Conservation (phyloP, 176 grass and related monocot species). For the Paspalum vaginatum region DNA sequence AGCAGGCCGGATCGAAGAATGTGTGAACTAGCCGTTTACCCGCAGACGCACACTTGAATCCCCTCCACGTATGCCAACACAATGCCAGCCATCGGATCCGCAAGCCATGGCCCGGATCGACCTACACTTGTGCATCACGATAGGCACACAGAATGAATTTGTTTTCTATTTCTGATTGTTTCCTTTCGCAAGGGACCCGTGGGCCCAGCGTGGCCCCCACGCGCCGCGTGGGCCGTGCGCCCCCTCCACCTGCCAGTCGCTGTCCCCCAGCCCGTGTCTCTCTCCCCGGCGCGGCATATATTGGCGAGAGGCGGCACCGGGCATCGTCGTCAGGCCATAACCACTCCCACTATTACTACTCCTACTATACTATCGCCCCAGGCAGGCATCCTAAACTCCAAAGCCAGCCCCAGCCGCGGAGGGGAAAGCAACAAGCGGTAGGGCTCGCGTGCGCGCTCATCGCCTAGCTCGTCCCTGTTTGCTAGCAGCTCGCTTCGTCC, state of each 20-base stretch:
- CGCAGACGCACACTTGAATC: background rate
- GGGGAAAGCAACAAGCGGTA: constrained; percentile 57
- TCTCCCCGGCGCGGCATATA: constrained; percentile 24
- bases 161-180: background rate
- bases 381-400: too few relatives aligned
- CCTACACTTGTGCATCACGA: background rate
- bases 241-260: background rate
- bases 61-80: background rate
- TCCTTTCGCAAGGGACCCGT: background rate
- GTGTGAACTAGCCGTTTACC: background rate
- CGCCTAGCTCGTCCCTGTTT: background rate
- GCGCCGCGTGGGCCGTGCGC: background rate
- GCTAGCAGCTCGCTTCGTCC: background rate
- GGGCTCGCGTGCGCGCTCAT: constrained; percentile 37
- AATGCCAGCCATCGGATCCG: background rate
- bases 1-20: background rate
- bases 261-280: background rate
- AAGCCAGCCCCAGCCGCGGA: background rate
- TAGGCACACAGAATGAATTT: background rate
- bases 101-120: background rate
- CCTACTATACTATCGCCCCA: background rate
- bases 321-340: background rate
- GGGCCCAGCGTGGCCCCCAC: background rate
- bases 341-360: constrained; percentile 32
- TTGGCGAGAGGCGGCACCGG: constrained; percentile 2